Percentiles rank a stretch among this genome's conserved stretches.
These are phyloP conservation scores for Sergeia podlipaevii DNA, from an alignment of 208 protist genomes.

Conservation along the genomic window DNA sequence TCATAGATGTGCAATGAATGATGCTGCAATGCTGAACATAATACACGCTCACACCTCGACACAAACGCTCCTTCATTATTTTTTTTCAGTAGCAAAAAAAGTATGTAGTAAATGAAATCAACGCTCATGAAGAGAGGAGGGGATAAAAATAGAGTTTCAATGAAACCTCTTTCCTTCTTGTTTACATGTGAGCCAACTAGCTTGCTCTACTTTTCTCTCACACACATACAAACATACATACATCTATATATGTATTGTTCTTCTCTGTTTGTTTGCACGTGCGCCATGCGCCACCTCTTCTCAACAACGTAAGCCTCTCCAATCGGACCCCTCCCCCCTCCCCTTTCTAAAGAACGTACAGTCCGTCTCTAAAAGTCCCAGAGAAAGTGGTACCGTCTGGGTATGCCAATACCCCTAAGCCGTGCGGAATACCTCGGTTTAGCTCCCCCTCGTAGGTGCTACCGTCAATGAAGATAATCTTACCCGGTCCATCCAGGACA, in stretches of 20 bases:
- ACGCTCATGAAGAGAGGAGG: no score
- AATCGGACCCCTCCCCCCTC: neutral
- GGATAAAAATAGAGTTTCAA: no score
- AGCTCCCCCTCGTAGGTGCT: conserved; percentile 76
- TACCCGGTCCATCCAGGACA: conserved; percentile 47
- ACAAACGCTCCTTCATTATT: no score
- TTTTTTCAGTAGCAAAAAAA: no score
- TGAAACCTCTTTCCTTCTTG: no score
- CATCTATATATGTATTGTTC: neutral
- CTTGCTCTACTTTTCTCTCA: neutral
- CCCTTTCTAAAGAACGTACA: conserved; percentile 58
- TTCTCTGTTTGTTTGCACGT: no score
- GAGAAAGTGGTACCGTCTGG: conserved; percentile 80
- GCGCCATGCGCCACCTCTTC: no score
- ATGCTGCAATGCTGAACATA: no score
- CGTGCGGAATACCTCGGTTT: conserved; percentile 56
- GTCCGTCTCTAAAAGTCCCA: conserved; percentile 63
- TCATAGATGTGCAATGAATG: no score
- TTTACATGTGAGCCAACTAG: neutral
- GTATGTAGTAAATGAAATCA: no score
- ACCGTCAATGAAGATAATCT: conserved; percentile 58
- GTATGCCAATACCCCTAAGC: conserved; percentile 64
- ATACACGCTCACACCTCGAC: no score
- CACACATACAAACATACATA: neutral
- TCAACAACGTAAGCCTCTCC: no score